Evolutionary conservation across 2,329 filamentous ascomycete species (phyloP).

Genomic region (Hymenoscyphus occultus): DNA sequence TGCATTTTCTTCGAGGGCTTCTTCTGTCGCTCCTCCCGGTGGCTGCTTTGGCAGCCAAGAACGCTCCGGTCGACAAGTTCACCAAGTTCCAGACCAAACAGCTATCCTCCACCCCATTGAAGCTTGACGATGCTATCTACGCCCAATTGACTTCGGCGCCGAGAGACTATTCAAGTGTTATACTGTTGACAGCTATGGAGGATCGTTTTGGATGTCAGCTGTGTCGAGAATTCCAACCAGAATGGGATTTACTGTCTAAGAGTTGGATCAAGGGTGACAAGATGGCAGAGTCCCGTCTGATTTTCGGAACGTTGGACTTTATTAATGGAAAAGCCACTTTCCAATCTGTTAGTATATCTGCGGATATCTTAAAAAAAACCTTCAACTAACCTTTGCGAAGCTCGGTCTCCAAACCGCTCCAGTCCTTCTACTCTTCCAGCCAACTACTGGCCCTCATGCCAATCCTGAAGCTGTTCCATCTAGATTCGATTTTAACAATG

Average conservation of each 20-base stretch:
- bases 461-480: conserved; percentile 64
- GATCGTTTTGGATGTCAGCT: conserved; percentile 78
- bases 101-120: conserved; percentile 63
- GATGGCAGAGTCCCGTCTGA: conserved; percentile 64
- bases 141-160: conserved; percentile 70
- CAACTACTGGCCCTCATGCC: conserved; percentile 78
- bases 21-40: conserved; percentile 61
- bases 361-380: background rate
- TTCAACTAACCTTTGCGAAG: conserved; percentile 45
- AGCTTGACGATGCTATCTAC: conserved; percentile 75
- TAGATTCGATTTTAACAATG: conserved; percentile 80
- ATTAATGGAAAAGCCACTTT: conserved; percentile 79
- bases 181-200: conserved; percentile 86
- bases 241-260: conserved; percentile 83
- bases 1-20: conserved; percentile 66
- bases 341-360: conserved; percentile 62
- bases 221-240: conserved; percentile 87
- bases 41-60: conserved; percentile 61
- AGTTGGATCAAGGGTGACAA: conserved; percentile 88
- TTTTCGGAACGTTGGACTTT: conserved; percentile 89
- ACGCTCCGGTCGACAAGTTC: conserved; percentile 65
- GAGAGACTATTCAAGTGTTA: conserved; percentile 77
- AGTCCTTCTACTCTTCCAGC: conserved; percentile 81
- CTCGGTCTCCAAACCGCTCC: conserved; percentile 92
- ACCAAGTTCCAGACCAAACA: conserved; percentile 66